phyloP scores from a whole-genome alignment of 2,329 filamentous ascomycete species.

The Claviceps sp. region DNA sequence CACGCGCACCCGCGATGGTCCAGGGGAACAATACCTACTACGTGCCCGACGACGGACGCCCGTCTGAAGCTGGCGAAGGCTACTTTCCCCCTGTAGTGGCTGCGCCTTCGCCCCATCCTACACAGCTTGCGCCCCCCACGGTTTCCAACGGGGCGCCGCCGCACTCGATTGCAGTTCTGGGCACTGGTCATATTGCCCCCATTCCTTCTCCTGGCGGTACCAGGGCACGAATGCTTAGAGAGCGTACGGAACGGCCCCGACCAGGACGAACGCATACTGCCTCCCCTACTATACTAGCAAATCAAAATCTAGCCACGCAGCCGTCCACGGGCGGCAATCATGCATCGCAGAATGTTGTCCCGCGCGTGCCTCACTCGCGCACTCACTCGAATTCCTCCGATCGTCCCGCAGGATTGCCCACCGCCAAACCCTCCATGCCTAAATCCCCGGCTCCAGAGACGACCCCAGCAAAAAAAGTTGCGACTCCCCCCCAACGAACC shows the following conservation, averaged over 20 bases:
- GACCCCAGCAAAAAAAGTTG: slow-evolving; percentile 31
- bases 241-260: slow-evolving; percentile 45
- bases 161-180: slow-evolving; percentile 67
- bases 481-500: slow-evolving; percentile 36
- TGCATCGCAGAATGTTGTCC: slow-evolving; percentile 19
- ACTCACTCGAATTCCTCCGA: slow-evolving; percentile 48
- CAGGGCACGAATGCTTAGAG: slow-evolving; percentile 39
- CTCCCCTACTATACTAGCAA: slow-evolving; percentile 52
- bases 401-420: slow-evolving; percentile 27
- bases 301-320: slow-evolving; percentile 18
- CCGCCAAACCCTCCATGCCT: slow-evolving; percentile 36
- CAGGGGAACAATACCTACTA: slow-evolving; percentile 35
- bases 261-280: slow-evolving; percentile 62
- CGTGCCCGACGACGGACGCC: slow-evolving; percentile 48
- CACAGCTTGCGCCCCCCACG: slow-evolving; percentile 22
- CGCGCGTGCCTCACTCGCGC: slow-evolving; percentile 35
- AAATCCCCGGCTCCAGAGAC: slow-evolving; percentile 39
- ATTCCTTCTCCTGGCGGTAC: slow-evolving; percentile 71
- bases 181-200: slow-evolving; percentile 64
- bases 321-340: slow-evolving; percentile 19
- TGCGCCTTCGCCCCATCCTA: slow-evolving; percentile 26
- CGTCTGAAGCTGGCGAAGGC: slow-evolving; percentile 57
- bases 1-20: slow-evolving; percentile 37
- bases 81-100: slow-evolving; percentile 65
- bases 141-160: slow-evolving; percentile 21